These are phyloP conservation scores for Cyberlindnera mycetangii DNA, from an alignment of 805 yeast genomes.

Conservation along the genomic window DNA sequence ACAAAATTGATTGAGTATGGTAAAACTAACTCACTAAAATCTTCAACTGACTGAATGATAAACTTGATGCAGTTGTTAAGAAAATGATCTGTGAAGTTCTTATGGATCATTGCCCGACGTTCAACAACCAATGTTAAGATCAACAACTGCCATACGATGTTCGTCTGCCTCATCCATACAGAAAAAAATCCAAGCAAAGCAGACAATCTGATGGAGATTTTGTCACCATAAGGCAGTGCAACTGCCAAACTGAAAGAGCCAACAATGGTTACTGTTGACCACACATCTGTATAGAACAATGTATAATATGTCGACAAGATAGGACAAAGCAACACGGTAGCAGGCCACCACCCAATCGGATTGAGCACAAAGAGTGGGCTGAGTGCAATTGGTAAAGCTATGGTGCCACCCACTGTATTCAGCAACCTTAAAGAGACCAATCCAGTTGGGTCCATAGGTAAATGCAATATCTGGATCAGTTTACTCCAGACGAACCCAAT, in stretches of 20 bases:
- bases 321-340: constrained; percentile 56
- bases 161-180: constrained; percentile 84
- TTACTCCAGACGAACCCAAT: constrained; percentile 38
- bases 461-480: constrained; percentile 21
- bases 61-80: constrained; percentile 39
- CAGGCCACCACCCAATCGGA: constrained; percentile 43
- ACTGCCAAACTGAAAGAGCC: constrained; percentile 49
- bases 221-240: constrained; percentile 35
- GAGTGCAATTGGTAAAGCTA: constrained; percentile 48
- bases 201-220: constrained; percentile 38
- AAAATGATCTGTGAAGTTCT: constrained; percentile 35
- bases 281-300: constrained; percentile 88
- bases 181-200: constrained; percentile 60
- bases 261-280: constrained; percentile 76
- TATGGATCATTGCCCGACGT: constrained; percentile 40
- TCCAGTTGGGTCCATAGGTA: constrained; percentile 31
- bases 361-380: constrained; percentile 38
- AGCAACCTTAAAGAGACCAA: constrained; percentile 47
- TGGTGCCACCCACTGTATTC: constrained; percentile 64
- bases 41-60: constrained; percentile 35
- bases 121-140: constrained; percentile 55
- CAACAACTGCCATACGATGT: constrained; percentile 80
- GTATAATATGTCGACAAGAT: constrained; percentile 68
- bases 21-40: constrained; percentile 31
- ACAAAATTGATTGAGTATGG: constrained; percentile 55